Evolutionary conservation across 2,329 filamentous ascomycete species (phyloP).

Genomic region (Stagonosporopsis chrysanthemi): DNA sequence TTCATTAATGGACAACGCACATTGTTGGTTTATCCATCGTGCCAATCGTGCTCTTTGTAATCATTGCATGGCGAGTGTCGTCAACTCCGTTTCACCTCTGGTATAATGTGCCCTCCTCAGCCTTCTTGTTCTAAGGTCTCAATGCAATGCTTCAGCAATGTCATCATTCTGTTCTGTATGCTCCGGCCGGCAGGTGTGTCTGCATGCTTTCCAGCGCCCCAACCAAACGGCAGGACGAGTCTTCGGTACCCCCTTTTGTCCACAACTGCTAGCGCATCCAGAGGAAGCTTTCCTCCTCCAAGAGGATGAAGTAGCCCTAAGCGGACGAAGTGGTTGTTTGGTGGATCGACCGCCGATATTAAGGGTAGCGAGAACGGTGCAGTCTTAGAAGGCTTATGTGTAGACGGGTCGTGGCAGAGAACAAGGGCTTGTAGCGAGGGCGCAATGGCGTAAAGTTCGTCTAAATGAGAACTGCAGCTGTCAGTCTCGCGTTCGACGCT

Average conservation of each 20-base stretch:
- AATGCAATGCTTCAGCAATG: conserved; percentile 37
- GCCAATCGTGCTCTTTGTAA: background rate
- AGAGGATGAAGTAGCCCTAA: conserved; percentile 55
- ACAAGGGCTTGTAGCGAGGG: conserved; percentile 45
- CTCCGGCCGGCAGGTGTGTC: conserved; percentile 39
- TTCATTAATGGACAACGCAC: conserved; percentile 19
- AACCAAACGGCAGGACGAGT: conserved; percentile 55
- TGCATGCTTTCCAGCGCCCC: conserved; percentile 52
- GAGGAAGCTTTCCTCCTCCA: conserved; percentile 52
- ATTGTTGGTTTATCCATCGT: background rate
- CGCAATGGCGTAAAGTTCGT: conserved; percentile 42
- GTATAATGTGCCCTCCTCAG: background rate
- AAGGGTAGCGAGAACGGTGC: conserved; percentile 41
- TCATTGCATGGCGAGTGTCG: background rate
- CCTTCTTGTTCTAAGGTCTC: conserved; percentile 31
- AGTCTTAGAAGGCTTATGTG: conserved; percentile 35
- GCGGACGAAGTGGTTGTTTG: conserved; percentile 49
- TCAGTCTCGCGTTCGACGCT: background rate
- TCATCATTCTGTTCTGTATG: conserved; percentile 42
- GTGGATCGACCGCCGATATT: conserved; percentile 41
- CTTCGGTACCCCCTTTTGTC: conserved; percentile 48
- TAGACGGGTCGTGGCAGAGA: conserved; percentile 44
- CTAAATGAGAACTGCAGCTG: conserved; percentile 33
- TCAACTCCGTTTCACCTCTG: background rate
- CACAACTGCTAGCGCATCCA: conserved; percentile 56